Evolutionary conservation across 441 rosid species (phyloP).

Genomic region (Isatis lusitanica): DNA sequence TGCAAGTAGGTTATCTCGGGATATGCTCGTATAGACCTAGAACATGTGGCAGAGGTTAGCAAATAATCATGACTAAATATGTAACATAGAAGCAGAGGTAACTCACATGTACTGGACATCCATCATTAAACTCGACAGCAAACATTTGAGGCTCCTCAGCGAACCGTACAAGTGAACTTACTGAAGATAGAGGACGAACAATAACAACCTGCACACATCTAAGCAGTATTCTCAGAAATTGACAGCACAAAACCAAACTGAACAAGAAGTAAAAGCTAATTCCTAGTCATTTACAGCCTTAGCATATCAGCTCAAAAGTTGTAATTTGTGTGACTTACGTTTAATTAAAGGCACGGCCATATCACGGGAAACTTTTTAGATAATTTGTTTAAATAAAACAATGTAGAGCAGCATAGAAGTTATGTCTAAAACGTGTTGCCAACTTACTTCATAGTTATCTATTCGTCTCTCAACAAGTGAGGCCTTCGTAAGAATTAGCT

Average conservation of each 20-base stretch:
- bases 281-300: constrained; percentile 8
- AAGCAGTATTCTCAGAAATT: constrained; percentile 78
- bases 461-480: constrained; percentile 96
- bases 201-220: constrained; percentile 99
- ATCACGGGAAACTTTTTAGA: background rate
- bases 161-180: constrained; percentile 89
- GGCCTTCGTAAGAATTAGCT: constrained; percentile 85
- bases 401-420: background rate
- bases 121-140: constrained; percentile 96
- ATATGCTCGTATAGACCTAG: constrained; percentile 96
- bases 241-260: constrained; percentile 41
- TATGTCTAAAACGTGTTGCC: constrained; percentile 27
- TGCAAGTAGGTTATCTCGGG: constrained; percentile 95
- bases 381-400: background rate
- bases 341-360: constrained; percentile 8
- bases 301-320: constrained; percentile 9
- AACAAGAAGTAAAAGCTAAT: constrained; percentile 9
- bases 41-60: constrained; percentile 40
- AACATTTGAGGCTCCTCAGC: constrained; percentile 99
- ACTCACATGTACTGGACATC: constrained; percentile 96
- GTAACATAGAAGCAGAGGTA: constrained; percentile 18
- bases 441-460: constrained; percentile 99
- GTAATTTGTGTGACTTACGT: background rate
- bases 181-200: constrained; percentile 91
- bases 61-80: constrained; percentile 26